These are phyloP conservation scores for Quercus dentata DNA, from an alignment of 306 rosid species.

Conservation along the genomic window DNA sequence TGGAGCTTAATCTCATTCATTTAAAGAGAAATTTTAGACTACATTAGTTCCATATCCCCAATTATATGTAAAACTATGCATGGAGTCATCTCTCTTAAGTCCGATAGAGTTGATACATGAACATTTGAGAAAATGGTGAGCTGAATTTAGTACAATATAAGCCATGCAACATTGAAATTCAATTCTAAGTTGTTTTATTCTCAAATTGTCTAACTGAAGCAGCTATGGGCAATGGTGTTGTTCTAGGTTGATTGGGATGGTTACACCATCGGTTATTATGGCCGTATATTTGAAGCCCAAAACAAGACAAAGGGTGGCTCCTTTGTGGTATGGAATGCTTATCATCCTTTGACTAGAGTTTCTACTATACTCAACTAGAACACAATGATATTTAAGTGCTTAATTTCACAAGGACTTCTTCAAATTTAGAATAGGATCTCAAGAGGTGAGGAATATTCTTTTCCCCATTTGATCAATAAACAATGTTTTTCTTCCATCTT, in stretches of 20 bases:
- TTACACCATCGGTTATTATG: constrained; percentile 92
- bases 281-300: constrained; percentile 96
- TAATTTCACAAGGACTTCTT: constrained; percentile 65
- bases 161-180: not conserved
- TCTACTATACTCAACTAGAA: constrained; percentile 6
- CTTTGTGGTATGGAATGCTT: constrained; percentile 67
- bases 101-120: too few species aligned
- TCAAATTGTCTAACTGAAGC: constrained; percentile 20
- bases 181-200: not conserved
- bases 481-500: constrained; percentile 18
- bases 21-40: not conserved
- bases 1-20: not conserved
- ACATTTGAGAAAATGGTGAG: too few species aligned
- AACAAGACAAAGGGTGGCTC: constrained; percentile 99
- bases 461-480: not conserved
- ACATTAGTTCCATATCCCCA: too few species aligned
- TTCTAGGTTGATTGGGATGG: constrained; percentile 93
- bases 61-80: too few species aligned
- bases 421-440: constrained; percentile 79
- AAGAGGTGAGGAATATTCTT: constrained; percentile 56
- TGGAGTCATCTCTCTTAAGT: too few species aligned
- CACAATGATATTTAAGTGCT: constrained; percentile 2
- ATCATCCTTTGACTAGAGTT: constrained; percentile 2
- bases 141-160: not conserved
- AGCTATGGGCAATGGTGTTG: constrained; percentile 27